Base-by-base conservation (phyloP, 352 stramenopile genomes). In the Globisporangium middletonii region DNA sequence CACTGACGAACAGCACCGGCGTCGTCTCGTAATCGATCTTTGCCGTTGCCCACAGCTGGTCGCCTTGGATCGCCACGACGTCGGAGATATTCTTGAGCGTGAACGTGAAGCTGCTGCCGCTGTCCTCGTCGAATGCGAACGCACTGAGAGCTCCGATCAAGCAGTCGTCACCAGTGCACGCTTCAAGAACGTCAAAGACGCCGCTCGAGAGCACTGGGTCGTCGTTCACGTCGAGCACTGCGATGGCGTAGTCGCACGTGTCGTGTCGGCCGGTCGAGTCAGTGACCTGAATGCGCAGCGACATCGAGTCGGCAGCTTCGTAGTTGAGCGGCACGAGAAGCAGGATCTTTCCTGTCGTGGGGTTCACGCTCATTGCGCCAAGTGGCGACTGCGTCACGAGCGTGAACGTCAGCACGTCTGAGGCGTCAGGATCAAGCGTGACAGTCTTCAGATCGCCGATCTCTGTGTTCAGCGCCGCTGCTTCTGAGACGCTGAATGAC, bases 101-200 rank as follows among this genome's bases (percentile, higher is more conserved):
- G 57, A 80, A 87, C 2, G 45, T 62, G 4, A 87, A 44, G 3
- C 65, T n/a, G 8, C 67, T 59, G 4, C 50, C 61, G 18, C 61
- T 62, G 42, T 87, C 77, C 55, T 87, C 77, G 23, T 87, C 77
- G 16, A 68, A 70, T 19, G 69, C 72, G 47, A 74, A 73, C 19
- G 62, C 13, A 18, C 60, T 62, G 7, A 85, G 46, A 48, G 73
- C 57, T n/a, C 71, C 77, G 28, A 75, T 57, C 13, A 75, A 69
- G 46, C 77, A 87, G 47, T 77, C 61, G 33, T 60, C 55, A 3
- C 68, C 72, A 2, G 55, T 48, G 52, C 77, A 87, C n/a, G 65
- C 61, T 64, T 87, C 77, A 11, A 71, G 19, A 16, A 83, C 73
- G 23, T 75, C 67, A 57, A 87, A 87, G 18, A 71, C 60, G 33